Conservation (phyloP, 2,329 filamentous ascomycete genomes). For the Stagonosporopsis cucurbitacearum region DNA sequence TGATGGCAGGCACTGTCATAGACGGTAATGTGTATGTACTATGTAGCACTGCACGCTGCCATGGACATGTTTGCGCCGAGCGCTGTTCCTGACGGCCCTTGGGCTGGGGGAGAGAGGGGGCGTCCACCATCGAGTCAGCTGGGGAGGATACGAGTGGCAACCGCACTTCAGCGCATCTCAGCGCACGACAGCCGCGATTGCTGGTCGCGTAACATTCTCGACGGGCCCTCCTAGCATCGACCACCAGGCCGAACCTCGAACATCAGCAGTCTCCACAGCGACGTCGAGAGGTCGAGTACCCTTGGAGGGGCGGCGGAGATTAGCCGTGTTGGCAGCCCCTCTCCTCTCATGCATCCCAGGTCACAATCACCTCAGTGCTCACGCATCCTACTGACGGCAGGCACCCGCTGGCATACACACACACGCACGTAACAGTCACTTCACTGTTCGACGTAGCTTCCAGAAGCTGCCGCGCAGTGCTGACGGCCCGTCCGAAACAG, state of each 20-base stretch:
- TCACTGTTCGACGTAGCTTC: conserved; percentile 23
- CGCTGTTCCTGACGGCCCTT: neutral
- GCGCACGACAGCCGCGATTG: conserved; percentile 2
- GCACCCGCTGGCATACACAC: conserved; percentile 8
- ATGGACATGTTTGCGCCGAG: neutral
- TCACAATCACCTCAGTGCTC: conserved; percentile 22
- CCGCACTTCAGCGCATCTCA: conserved; percentile 15
- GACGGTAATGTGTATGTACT: no score
- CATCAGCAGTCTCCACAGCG: conserved; percentile 13
- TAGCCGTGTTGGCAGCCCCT: conserved; percentile 22
- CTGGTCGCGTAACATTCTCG: conserved; percentile 6
- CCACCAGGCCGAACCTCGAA: conserved; percentile 13
- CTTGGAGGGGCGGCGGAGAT: conserved; percentile 17
- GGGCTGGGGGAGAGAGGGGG: neutral
- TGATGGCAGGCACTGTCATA: no score
- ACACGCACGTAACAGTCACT: conserved; percentile 8
- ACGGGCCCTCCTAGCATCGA: conserved; percentile 11
- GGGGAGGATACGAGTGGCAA: conserved; percentile 7
- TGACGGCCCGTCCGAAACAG: conserved; percentile 18
- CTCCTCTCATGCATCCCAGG: conserved; percentile 16
- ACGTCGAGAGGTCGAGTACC: conserved; percentile 11
- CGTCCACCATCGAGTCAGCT: conserved; percentile 2
- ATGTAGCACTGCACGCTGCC: conserved; percentile 1
- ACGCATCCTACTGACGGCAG: conserved; percentile 9
- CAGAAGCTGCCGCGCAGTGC: conserved; percentile 25